phyloP scores from a whole-genome alignment of 768 basidiomycete species.

The Kwoniella mangroviensis region DNA sequence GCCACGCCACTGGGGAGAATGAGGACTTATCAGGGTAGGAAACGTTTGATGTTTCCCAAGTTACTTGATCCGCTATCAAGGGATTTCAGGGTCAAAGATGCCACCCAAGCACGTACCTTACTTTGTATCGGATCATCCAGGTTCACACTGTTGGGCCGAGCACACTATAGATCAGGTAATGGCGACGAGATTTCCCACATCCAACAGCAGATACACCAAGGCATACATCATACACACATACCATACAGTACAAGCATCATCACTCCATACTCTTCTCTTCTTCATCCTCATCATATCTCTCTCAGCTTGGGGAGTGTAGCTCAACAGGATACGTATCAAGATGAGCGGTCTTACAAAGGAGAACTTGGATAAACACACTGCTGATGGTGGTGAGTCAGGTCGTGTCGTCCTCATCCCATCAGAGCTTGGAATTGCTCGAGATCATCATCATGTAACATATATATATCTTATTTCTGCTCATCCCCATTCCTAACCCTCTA shows the following conservation, averaged over 20 bases:
- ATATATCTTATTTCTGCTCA: too few relatives aligned
- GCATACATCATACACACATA: background rate
- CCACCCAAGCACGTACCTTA: background rate
- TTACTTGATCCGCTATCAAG: background rate
- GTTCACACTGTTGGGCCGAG: background rate
- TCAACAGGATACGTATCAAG: background rate
- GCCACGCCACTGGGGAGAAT: background rate
- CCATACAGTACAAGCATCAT: background rate
- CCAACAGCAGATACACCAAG: too few relatives aligned
- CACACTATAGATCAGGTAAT: background rate
- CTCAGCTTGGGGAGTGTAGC: background rate
- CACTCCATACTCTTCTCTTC: constrained; percentile 10
- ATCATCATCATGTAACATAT: too few relatives aligned
- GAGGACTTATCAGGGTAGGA: background rate
- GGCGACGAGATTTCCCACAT: background rate
- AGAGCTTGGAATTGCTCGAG: too few relatives aligned
- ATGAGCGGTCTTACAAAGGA: constrained; percentile 42
- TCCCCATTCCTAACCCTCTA: background rate
- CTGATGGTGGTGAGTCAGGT: constrained; percentile 9
- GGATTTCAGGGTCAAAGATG: background rate
- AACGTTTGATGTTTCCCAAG: background rate
- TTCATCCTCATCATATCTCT: background rate
- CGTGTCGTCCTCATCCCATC: background rate
- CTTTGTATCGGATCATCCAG: background rate
- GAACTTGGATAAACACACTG: constrained; percentile 35